Evolutionary conservation across 2,329 filamentous ascomycete genomes (phyloP).

Genomic region (Apiospora rasikravindrae): DNA sequence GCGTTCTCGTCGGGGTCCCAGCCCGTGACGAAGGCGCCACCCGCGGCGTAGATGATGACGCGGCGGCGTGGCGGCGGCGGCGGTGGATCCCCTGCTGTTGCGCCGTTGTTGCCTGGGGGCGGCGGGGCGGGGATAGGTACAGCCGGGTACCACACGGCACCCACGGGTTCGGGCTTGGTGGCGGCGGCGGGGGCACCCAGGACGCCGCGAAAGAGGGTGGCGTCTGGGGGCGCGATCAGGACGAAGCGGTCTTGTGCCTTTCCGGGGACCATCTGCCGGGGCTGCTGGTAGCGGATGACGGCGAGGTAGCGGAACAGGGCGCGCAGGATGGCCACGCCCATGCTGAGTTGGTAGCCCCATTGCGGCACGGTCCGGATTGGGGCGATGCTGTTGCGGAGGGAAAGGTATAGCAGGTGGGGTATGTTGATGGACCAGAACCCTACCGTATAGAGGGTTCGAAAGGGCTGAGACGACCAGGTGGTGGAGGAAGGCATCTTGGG

Average conservation of each 20-base stretch:
- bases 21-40: slow-evolving; percentile 27
- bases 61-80: not conserved
- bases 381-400: slow-evolving; percentile 24
- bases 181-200: slow-evolving; percentile 20
- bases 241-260: slow-evolving; percentile 25
- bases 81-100: not conserved
- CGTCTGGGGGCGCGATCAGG: slow-evolving; percentile 22
- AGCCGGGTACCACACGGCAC: slow-evolving; percentile 27
- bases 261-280: slow-evolving; percentile 24
- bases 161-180: slow-evolving; percentile 26
- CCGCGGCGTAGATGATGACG: slow-evolving; percentile 26
- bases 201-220: slow-evolving; percentile 22
- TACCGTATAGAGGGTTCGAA: slow-evolving; percentile 23
- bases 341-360: slow-evolving; percentile 26
- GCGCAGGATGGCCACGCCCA: slow-evolving; percentile 23
- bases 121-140: not conserved
- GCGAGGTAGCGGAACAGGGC: slow-evolving; percentile 23
- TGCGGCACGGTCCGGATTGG: slow-evolving; percentile 27
- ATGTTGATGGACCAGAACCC: slow-evolving; percentile 11
- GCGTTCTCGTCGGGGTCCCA: slow-evolving; percentile 24
- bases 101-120: slow-evolving; percentile 1
- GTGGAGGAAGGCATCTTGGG: not conserved
- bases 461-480: slow-evolving; percentile 25
- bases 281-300: slow-evolving; percentile 22
- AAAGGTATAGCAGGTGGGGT: slow-evolving; percentile 22